These are phyloP conservation scores for Mesembryanthemum crystallinum DNA, from an alignment of 148 eudicot species.

Conservation along the genomic window DNA sequence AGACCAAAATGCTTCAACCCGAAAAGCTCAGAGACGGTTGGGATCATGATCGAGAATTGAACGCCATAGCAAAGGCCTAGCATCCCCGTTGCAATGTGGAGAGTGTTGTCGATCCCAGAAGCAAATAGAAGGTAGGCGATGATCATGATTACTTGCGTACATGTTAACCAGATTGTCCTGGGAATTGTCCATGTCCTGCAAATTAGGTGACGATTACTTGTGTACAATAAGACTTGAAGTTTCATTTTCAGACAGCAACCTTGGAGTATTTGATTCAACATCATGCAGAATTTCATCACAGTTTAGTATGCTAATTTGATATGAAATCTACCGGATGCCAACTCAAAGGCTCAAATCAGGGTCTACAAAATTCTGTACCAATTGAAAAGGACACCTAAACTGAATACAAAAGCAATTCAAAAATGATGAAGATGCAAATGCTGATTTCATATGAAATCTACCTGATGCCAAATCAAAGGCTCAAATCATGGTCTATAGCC, in stretches of 20 bases:
- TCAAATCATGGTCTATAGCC: no score
- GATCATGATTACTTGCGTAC: slow-evolving; percentile 68
- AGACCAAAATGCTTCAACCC: slow-evolving; percentile 72
- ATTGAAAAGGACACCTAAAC: no score
- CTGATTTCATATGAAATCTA: no score
- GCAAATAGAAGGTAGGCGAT: slow-evolving; percentile 65
- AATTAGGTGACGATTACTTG: not conserved
- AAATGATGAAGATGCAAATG: no score
- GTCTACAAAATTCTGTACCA: no score
- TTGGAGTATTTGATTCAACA: not conserved
- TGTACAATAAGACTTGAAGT: no score
- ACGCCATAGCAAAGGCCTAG: slow-evolving; percentile 76
- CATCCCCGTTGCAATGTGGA: slow-evolving; percentile 62
- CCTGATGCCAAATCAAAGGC: no score
- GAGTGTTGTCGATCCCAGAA: slow-evolving; percentile 51
- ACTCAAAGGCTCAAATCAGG: no score
- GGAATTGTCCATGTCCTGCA: slow-evolving; percentile 70
- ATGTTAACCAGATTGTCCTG: slow-evolving; percentile 64
- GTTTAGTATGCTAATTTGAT: no score
- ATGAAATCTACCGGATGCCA: no score
- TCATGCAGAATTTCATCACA: no score
- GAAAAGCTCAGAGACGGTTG: slow-evolving; percentile 85
- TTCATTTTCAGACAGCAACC: not conserved
- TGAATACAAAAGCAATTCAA: no score
- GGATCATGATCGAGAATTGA: slow-evolving; percentile 73